Conservation (phyloP, 768 basidiomycete genomes). For the Chalciporus pseudorubinellus region DNA sequence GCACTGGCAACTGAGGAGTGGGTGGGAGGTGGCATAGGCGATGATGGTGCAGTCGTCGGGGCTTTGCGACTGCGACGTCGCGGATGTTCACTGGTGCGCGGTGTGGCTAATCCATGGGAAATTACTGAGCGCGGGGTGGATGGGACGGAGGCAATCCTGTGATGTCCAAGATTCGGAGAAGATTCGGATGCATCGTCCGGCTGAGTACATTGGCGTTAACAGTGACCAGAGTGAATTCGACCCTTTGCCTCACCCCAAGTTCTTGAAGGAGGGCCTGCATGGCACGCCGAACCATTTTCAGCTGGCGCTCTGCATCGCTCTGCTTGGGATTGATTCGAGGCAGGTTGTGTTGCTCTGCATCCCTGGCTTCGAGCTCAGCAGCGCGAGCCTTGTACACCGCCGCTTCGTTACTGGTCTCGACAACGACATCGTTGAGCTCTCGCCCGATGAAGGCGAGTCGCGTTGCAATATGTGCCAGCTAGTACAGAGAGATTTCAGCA, state of each 20-base stretch:
- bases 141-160: no score
- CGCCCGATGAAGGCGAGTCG: slow-evolving; percentile 29
- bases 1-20: background rate
- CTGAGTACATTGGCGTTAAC: slow-evolving; percentile 11
- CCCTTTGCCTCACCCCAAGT: slow-evolving; percentile 32
- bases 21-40: background rate
- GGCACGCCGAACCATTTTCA: slow-evolving; percentile 37
- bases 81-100: background rate
- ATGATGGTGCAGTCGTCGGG: no score
- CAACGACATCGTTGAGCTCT: slow-evolving; percentile 25
- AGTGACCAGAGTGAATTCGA: background rate
- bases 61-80: background rate
- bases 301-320: slow-evolving; percentile 32
- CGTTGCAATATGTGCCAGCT: slow-evolving; percentile 28
- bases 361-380: slow-evolving; percentile 38
- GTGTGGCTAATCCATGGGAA: no score
- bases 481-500: background rate
- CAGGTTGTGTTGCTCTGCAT: slow-evolving; percentile 24
- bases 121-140: no score
- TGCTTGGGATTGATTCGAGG: slow-evolving; percentile 31
- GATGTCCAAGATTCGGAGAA: slow-evolving; percentile 1
- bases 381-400: slow-evolving; percentile 27
- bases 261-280: slow-evolving; percentile 43
- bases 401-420: slow-evolving; percentile 24
- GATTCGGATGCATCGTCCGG: slow-evolving; percentile 16